A percentile compares a stretch with the other conserved stretches of the same genome.
Evolutionary conservation across 179 eudicot species (phyloP).

Genomic region (Silene vulgaris): DNA sequence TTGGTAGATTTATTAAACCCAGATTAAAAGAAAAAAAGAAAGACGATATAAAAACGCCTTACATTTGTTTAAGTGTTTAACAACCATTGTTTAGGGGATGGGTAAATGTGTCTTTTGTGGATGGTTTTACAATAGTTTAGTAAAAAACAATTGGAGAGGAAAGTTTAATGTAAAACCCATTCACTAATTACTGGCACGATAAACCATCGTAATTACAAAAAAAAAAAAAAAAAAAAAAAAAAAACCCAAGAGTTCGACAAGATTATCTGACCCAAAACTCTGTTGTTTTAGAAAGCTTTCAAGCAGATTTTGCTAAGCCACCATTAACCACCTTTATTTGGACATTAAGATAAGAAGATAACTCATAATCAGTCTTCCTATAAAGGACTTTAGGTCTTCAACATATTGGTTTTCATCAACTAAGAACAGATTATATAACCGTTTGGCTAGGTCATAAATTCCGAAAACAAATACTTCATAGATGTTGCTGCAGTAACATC

Average conservation of each 20-base stretch:
- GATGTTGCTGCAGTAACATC: too few species aligned
- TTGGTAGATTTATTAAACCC: slow-evolving; percentile 4
- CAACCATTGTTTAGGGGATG: too few species aligned
- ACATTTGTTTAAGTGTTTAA: too few species aligned
- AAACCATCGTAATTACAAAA: too few species aligned
- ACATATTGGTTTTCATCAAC: slow-evolving; percentile 1
- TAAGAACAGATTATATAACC: neutral
- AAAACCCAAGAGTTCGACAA: neutral
- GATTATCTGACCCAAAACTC: slow-evolving; percentile 1
- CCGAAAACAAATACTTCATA: too few species aligned
- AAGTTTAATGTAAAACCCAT: neutral
- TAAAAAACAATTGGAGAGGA: too few species aligned
- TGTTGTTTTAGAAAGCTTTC: neutral
- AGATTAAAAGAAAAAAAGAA: slow-evolving; percentile 1
- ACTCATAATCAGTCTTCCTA: slow-evolving; percentile 8
- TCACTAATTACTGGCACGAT: neutral
- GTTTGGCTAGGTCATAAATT: neutral
- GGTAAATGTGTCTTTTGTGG: too few species aligned
- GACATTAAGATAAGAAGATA: neutral
- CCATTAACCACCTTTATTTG: neutral
- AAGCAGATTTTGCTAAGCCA: neutral
- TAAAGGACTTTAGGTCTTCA: neutral
- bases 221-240: neutral
- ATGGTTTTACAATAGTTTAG: too few species aligned
- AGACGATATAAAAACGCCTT: neutral